These are phyloP conservation scores for Ceratocystiopsis brevicomis DNA, from an alignment of 2,329 filamentous ascomycete genomes.

Conservation along the genomic window DNA sequence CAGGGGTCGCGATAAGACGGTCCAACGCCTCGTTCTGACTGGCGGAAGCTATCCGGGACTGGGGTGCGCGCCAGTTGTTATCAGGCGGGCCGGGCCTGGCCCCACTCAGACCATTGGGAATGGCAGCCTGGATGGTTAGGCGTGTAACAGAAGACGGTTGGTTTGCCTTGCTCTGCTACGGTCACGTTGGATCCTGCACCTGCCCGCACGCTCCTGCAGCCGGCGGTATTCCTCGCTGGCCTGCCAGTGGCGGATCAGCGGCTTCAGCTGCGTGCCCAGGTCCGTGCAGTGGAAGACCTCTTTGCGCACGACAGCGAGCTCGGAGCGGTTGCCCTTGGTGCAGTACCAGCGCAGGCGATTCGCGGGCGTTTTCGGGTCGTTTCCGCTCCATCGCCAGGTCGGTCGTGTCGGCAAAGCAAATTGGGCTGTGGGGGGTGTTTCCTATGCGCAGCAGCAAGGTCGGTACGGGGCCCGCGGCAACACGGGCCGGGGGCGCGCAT, in stretches of 20 bases:
- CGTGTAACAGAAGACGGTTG: too few relatives aligned
- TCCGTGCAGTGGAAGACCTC: slow-evolving; percentile 71
- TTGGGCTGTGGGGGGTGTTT: slow-evolving; percentile 39
- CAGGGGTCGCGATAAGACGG: too few relatives aligned
- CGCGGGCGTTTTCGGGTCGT: slow-evolving; percentile 47
- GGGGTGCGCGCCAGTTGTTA: too few relatives aligned
- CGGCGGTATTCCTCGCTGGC: slow-evolving; percentile 44
- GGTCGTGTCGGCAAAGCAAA: slow-evolving; percentile 79
- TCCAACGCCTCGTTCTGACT: too few relatives aligned
- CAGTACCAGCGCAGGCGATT: slow-evolving; percentile 61
- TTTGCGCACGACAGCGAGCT: slow-evolving; percentile 52
- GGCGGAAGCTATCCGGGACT: too few relatives aligned
- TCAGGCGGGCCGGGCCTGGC: too few relatives aligned
- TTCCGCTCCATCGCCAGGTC: slow-evolving; percentile 80
- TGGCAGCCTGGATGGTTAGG: too few relatives aligned
- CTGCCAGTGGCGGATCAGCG: slow-evolving; percentile 66
- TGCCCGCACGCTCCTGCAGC: slow-evolving; percentile 57
- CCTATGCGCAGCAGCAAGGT: slow-evolving; percentile 5
- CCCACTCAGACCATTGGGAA: too few relatives aligned
- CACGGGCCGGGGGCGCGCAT: not conserved
- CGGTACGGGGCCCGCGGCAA: too few relatives aligned
- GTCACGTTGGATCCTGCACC: slow-evolving; percentile 17
- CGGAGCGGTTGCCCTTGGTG: slow-evolving; percentile 30
- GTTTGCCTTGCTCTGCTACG: too few relatives aligned
- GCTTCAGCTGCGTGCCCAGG: slow-evolving; percentile 82